These are phyloP conservation scores for Cicer bijugum DNA, from an alignment of 306 rosid species.

Conservation along the genomic window DNA sequence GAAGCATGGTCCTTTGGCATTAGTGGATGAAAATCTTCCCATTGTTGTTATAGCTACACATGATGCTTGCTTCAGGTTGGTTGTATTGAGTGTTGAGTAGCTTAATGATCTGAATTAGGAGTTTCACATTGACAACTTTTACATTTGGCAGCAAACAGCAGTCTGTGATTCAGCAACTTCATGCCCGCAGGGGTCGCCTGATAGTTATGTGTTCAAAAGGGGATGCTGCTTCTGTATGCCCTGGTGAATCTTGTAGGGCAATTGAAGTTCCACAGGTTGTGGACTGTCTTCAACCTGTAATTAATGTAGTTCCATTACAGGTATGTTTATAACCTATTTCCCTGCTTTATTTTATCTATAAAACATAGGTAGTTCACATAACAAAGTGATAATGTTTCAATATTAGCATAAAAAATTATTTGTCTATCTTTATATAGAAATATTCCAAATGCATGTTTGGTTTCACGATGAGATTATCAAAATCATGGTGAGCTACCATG, in stretches of 20 bases:
- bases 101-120: conserved; percentile 32
- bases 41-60: conserved; percentile 89
- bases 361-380: neutral
- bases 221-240: conserved; percentile 72
- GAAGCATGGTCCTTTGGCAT: conserved; percentile 98
- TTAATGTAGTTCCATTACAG: conserved; percentile 91
- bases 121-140: conserved; percentile 43
- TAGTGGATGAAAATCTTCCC: conserved; percentile 95
- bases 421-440: conserved; percentile 15
- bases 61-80: conserved; percentile 95
- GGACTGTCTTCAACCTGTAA: conserved; percentile 98
- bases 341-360: conserved; percentile 29
- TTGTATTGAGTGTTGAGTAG: conserved; percentile 35
- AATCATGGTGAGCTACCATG: no score
- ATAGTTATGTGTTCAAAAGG: conserved; percentile 91
- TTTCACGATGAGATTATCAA: no score
- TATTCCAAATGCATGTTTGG: neutral
- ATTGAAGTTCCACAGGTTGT: conserved; percentile 90
- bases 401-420: conserved; percentile 3
- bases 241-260: conserved; percentile 68
- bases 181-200: conserved; percentile 96
- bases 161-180: conserved; percentile 98
- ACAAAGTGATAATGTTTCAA: neutral
- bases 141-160: conserved; percentile 88
- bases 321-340: conserved; percentile 45